Conservation (phyloP, 805 yeast species). For the Zygotorulaspora chibaensis region DNA sequence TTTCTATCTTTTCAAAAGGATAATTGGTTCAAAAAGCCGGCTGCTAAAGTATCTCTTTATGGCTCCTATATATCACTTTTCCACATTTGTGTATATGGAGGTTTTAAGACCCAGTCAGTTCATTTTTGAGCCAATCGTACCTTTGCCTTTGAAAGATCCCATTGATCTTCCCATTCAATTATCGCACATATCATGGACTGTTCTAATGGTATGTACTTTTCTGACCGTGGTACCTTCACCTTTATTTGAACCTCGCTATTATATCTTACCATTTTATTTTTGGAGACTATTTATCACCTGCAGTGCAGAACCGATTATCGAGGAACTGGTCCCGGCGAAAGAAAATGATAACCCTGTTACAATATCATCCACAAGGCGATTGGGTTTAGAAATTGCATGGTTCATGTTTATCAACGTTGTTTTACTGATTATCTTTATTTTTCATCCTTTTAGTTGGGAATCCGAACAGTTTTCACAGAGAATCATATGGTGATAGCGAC, state of each 20-base stretch:
- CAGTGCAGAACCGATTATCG: slow-evolving; percentile 36
- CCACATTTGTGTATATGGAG: slow-evolving; percentile 37
- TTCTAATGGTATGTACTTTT: slow-evolving; percentile 48
- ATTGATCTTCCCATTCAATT: slow-evolving; percentile 39
- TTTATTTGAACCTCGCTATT: slow-evolving; percentile 89
- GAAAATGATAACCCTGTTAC: slow-evolving; percentile 17
- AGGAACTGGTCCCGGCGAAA: slow-evolving; percentile 22
- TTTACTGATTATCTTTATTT: slow-evolving; percentile 53
- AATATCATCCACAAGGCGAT: slow-evolving; percentile 34
- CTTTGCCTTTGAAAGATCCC: slow-evolving; percentile 36
- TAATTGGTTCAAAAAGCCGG: slow-evolving; percentile 45
- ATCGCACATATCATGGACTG: slow-evolving; percentile 45
- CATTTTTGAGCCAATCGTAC: slow-evolving; percentile 35
- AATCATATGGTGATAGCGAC: slow-evolving; percentile 68
- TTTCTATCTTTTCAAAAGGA: slow-evolving; percentile 72
- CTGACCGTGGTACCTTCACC: slow-evolving; percentile 83
- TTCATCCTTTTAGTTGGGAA: slow-evolving; percentile 63
- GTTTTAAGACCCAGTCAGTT: slow-evolving; percentile 36
- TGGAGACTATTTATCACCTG: slow-evolving; percentile 58
- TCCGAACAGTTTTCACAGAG: slow-evolving; percentile 61
- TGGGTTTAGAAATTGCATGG: slow-evolving; percentile 59
- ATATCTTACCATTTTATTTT: slow-evolving; percentile 70
- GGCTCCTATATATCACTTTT: slow-evolving; percentile 69
- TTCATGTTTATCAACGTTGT: slow-evolving; percentile 49
- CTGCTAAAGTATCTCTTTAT: slow-evolving; percentile 46